phyloP scores from a whole-genome alignment of 108 stramenopile genomes.

The Cylindrotheca closterium region DNA sequence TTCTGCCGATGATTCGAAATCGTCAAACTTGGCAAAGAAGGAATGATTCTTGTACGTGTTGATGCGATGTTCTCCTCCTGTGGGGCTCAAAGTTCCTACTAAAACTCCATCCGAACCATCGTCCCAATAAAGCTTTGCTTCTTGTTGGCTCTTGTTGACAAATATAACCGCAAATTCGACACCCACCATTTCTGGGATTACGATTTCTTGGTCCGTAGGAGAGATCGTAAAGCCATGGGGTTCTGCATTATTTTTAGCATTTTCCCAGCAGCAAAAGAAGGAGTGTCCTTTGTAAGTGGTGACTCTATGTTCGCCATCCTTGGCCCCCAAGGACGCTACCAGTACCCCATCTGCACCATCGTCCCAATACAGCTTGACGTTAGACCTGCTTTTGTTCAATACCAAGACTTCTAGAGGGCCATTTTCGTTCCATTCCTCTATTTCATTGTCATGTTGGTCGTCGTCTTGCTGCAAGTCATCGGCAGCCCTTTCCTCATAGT shows the following conservation, averaged over 20 bases:
- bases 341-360: background rate
- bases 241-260: background rate
- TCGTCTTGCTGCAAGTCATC: no score
- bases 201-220: background rate
- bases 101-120: background rate
- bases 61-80: background rate
- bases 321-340: background rate
- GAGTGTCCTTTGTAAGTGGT: background rate
- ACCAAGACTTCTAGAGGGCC: background rate
- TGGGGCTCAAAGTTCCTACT: background rate
- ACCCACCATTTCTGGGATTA: background rate
- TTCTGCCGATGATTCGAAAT: background rate
- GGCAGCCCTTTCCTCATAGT: background rate
- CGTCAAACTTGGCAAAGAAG: background rate
- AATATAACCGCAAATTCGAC: background rate
- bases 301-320: background rate
- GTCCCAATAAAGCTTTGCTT: background rate
- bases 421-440: background rate
- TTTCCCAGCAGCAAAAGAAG: background rate
- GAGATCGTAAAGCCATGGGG: background rate
- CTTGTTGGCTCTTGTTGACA: background rate
- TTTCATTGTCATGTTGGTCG: background rate
- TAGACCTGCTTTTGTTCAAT: background rate
- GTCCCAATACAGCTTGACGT: background rate
- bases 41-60: background rate